phyloP scores from a whole-genome alignment of 768 basidiomycete genomes.

The Pleurotus ostreatus region DNA sequence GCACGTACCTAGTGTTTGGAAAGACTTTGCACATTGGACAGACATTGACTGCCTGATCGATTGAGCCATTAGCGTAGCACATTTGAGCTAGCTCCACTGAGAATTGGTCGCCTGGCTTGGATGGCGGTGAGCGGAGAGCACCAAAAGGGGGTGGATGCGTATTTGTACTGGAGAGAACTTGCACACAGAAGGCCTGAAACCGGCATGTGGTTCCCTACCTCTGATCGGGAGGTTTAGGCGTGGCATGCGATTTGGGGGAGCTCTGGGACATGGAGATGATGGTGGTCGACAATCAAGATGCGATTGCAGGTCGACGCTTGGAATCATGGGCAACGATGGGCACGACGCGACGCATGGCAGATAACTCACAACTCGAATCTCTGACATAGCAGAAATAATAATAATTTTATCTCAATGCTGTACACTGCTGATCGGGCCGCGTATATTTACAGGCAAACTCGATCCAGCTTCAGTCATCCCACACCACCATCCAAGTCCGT shows the following conservation, averaged over 20 bases:
- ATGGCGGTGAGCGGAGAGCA: not conserved
- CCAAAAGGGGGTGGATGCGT: conserved; percentile 29
- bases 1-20: conserved; percentile 44
- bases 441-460: not conserved
- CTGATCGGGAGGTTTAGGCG: conserved; percentile 10
- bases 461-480: not conserved
- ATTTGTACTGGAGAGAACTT: conserved; percentile 32
- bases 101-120: conserved; percentile 13
- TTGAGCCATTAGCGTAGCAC: conserved; percentile 71
- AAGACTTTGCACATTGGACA: conserved; percentile 89
- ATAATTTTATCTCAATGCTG: not conserved
- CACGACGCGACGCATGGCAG: not conserved
- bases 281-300: not conserved
- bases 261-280: not conserved
- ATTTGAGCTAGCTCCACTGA: conserved; percentile 37
- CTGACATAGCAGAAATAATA: not conserved
- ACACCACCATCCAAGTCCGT: conserved; percentile 10
- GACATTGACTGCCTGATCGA: conserved; percentile 60
- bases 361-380: not conserved
- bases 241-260: conserved; percentile 6
- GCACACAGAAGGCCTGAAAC: conserved; percentile 15
- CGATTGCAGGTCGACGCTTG: not conserved
- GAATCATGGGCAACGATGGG: not conserved
- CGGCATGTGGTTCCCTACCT: conserved; percentile 9
- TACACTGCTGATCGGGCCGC: not conserved